Percentiles rank a stretch among this genome's conserved stretches.
Conservation (phyloP, 2,329 filamentous ascomycete genomes). For the Rhexocercosporidium sp. region DNA sequence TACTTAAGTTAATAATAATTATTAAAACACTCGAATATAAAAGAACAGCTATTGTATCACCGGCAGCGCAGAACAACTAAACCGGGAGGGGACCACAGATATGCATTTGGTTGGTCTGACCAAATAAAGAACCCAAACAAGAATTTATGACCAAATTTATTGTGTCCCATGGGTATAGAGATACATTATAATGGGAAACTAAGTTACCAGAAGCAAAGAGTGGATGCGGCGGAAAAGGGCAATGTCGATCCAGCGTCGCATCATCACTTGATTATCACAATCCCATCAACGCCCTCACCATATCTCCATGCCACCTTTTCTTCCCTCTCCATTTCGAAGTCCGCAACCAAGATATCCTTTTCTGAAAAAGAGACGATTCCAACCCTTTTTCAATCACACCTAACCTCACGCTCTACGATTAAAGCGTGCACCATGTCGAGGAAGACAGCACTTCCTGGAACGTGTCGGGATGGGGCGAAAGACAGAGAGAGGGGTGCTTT, state of each 20-base stretch:
- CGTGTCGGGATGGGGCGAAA: not conserved
- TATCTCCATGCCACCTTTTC: not conserved
- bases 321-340: not conserved
- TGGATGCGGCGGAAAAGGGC: no score
- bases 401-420: not conserved
- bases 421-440: not conserved
- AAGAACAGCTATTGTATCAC: no score
- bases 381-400: not conserved
- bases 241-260: no score
- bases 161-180: no score
- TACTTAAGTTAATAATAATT: no score
- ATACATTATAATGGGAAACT: no score
- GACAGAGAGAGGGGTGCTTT: not conserved
- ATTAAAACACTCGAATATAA: no score
- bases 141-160: not conserved
- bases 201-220: no score
- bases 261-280: not conserved
- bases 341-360: not conserved
- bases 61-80: no score
- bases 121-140: not conserved
- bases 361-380: not conserved
- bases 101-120: not conserved
- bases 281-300: not conserved
- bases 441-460: not conserved
- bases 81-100: no score